Base-by-base conservation (phyloP, 129 eudicot genomes). In the Tagetes patula region DNA sequence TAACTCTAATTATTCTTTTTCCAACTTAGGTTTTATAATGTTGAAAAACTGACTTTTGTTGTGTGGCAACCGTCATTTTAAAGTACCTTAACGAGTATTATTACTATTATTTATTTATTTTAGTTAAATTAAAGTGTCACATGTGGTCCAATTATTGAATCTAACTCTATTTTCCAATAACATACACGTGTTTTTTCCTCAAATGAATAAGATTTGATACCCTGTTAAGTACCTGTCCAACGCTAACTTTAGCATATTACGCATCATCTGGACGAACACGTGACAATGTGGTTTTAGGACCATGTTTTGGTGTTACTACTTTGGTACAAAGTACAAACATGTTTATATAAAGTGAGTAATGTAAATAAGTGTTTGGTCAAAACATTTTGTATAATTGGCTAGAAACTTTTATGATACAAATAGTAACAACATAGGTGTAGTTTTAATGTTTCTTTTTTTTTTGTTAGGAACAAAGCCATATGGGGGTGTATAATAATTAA, bases 351-450 rank as follows among this genome's bases (percentile, higher is more conserved):
- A n/a, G n/a, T 50, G 12, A 20, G 31, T 50, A 3, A n/a, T 3
- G 11, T 2, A 47, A 47, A 70, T 48, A 76, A 77, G 69, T 83
- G 83, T 80, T 83, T 50, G 80, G 82, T 86, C 80, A 81, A 83
- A 8, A 7, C 47, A 42, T 10, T 42, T 42, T 42, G 1, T 5
- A 3, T 7, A 42, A 42, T 5, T 42, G 9, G 47, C 47, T 20
- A 20, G 27, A 20, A 20, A 20, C 0, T 20, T 20, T 20, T 20
- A 20, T 20, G 27, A 20, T 20, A 20, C 27, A 20, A 20, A 20
- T 20, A 20, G 0, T 20, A 20, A 20, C 27, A 20, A 20, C 27
- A 20, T 20, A 20, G 27, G 27, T 20, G 27, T 20, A 20, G 27
- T 20, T 20, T 20, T 20, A 20, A 20, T n/a, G n/a, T n/a, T n/a